A percentile compares a stretch with the other conserved stretches of the same genome.
Conservation (phyloP, 139 green algal genomes). For the Pseudopediastrum boryanum region DNA sequence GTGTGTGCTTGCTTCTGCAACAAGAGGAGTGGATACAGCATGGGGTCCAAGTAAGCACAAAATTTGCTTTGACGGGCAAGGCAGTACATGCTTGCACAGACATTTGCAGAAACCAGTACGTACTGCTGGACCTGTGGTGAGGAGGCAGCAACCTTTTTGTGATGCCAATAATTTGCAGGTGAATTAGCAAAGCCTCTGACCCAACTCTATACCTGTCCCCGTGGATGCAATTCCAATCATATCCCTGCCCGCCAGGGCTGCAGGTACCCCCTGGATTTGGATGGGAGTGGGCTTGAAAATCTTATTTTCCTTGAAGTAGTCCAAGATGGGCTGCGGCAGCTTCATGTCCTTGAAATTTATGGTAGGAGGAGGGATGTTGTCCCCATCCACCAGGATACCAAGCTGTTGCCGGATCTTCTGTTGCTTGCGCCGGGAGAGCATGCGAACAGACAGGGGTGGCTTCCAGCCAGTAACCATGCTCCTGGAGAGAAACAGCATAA, state of each 20-base stretch:
- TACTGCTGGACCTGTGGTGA: too few relatives aligned
- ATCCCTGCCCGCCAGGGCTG: slow-evolving; percentile 92
- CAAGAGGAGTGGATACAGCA: too few relatives aligned
- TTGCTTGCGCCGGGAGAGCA: not conserved
- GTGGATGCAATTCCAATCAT: slow-evolving; percentile 99
- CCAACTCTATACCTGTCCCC: slow-evolving; percentile 63
- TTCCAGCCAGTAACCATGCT: slow-evolving; percentile 93
- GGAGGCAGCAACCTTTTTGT: too few relatives aligned
- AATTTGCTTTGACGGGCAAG: too few relatives aligned
- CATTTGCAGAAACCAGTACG: too few relatives aligned
- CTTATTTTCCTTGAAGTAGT: slow-evolving; percentile 72
- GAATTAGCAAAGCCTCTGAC: too few relatives aligned
- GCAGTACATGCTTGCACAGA: too few relatives aligned
- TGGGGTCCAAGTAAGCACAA: too few relatives aligned
- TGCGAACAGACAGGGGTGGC: slow-evolving; percentile 56
- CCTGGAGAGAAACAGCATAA: too few relatives aligned
- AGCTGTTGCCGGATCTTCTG: slow-evolving; percentile 83
- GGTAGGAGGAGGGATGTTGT: slow-evolving; percentile 88
- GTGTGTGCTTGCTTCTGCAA: too few relatives aligned
- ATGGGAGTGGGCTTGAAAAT: slow-evolving; percentile 94
- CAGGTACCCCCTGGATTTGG: slow-evolving; percentile 95
- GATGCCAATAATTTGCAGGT: too few relatives aligned
- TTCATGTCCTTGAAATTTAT: slow-evolving; percentile 82
- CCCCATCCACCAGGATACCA: slow-evolving; percentile 91
- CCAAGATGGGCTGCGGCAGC: slow-evolving; percentile 68